A percentile compares a stretch with the other conserved stretches of the same genome.
These are phyloP conservation scores for Aechmea fasciata DNA, from an alignment of 176 grass and related monocot genomes.

Conservation along the genomic window DNA sequence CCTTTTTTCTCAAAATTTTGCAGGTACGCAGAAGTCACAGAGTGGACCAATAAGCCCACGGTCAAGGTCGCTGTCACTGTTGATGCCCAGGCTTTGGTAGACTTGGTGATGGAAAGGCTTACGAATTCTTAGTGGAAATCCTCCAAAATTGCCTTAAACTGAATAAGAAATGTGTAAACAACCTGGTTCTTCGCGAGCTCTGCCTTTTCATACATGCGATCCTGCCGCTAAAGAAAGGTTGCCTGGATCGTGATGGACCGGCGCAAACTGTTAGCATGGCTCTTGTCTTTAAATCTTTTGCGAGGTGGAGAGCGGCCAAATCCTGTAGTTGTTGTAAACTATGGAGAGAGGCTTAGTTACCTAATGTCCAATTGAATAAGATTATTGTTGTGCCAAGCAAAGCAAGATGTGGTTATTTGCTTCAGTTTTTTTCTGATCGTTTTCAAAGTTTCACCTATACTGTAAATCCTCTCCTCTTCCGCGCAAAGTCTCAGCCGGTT, in stretches of 20 bases:
- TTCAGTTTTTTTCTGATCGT: no score
- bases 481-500: neutral
- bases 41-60: conserved; percentile 51
- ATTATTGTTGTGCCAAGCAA: neutral
- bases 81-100: conserved; percentile 44
- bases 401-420: no score
- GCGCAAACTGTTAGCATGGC: neutral
- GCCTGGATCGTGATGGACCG: neutral
- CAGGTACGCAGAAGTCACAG: conserved; percentile 67
- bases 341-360: neutral
- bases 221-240: neutral
- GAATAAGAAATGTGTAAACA: neutral
- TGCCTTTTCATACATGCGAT: neutral
- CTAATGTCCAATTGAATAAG: conserved; percentile 1
- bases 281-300: neutral
- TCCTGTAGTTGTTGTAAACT: neutral
- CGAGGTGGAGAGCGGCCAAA: neutral
- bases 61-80: conserved; percentile 90
- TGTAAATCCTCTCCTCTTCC: no score
- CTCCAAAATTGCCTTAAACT: neutral
- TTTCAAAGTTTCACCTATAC: no score
- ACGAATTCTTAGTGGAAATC: conserved; percentile 2
- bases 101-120: conserved; percentile 73
- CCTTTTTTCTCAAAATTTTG: conserved; percentile 10
- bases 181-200: neutral